Evolutionary conservation across 1,139 yeast genomes (phyloP), one percentile per base, ranked within the genome.

Genomic region (Protomyces pachydermus): DNA sequence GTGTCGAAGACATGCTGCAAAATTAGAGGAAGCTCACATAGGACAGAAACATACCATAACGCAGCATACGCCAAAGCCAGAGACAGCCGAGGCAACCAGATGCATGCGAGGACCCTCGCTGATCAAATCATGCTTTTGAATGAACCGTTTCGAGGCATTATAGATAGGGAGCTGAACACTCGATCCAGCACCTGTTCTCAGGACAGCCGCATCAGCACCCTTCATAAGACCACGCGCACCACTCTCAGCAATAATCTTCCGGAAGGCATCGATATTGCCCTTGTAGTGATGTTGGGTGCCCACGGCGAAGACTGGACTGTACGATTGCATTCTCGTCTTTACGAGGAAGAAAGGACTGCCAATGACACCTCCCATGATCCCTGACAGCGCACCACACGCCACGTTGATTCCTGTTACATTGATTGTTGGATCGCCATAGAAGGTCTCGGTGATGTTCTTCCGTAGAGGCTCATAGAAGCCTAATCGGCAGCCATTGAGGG

Each of bases 311-410:
- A 80, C 80, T 1, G 80, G 79, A 8, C 95, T 85, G 74, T 83
- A 91, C 1, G 97, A 87, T 77, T 93, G 98, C 96, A 93, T 90
- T 78, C 98, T 82, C 0, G 98, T 95, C 77, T 93, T 93, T 71
- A 93, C 84, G 69, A 93, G 81, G 74, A 89, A 93, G 72, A 93
- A 82, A 3, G 98, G 98, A 3, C 96, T 90, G 5, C 97, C 97
- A 54, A 87, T 72, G 20, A 88, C 78, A 10, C 98, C 97, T 64
- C 98, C 98, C 65, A 91, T 85, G 52, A 87, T 82, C 60, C 98
- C 98, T 1, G 96, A 85, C 12, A 83, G 71, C 23, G 89, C 88
- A 68, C 98, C 98, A 0, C 96, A 82, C 37, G 81, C 72, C n/a
- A 93, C 86, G 72, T 91, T 91, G 34, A 84, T 72, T 5, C 74